Percentiles rank a stretch among this genome's conserved stretches.
Evolutionary conservation across 1,139 yeast species (phyloP).

Genomic region (Saccharomycopsis crataegensis): DNA sequence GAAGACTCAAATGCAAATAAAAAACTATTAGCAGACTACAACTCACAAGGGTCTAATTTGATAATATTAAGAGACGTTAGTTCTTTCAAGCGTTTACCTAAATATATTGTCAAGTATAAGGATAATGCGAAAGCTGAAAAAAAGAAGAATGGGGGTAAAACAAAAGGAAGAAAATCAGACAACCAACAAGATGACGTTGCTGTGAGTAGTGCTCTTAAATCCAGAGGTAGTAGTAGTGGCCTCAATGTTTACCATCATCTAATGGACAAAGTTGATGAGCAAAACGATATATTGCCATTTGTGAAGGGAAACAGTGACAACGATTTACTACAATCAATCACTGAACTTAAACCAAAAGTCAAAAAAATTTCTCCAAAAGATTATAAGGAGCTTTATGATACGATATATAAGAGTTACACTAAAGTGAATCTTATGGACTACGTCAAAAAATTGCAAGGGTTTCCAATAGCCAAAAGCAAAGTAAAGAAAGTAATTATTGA

Average conservation of each 20-base stretch:
- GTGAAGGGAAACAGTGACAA: conserved; percentile 1
- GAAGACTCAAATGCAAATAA: no score
- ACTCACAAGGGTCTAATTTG: no score
- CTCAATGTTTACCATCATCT: neutral
- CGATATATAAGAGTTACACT: neutral
- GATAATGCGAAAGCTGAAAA: no score
- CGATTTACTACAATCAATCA: conserved; percentile 8
- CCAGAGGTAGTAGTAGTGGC: neutral
- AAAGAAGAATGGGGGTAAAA: no score
- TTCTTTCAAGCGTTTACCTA: neutral
- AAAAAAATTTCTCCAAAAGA: neutral
- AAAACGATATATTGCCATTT: conserved; percentile 1
- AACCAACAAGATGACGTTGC: neutral
- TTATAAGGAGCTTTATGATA: neutral
- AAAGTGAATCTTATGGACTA: conserved; percentile 6
- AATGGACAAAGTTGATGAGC: neutral
- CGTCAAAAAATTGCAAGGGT: neutral
- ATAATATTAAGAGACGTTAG: no score
- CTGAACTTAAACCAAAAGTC: conserved; percentile 9
- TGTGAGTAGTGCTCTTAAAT: no score
- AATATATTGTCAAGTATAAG: neutral
- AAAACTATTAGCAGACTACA: no score
- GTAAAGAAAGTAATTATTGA: conserved; percentile 2
- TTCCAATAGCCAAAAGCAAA: neutral
- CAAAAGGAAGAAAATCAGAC: no score